phyloP scores from a whole-genome alignment of 2,329 filamentous ascomycete genomes.

The Chaetomium olivaceum region DNA sequence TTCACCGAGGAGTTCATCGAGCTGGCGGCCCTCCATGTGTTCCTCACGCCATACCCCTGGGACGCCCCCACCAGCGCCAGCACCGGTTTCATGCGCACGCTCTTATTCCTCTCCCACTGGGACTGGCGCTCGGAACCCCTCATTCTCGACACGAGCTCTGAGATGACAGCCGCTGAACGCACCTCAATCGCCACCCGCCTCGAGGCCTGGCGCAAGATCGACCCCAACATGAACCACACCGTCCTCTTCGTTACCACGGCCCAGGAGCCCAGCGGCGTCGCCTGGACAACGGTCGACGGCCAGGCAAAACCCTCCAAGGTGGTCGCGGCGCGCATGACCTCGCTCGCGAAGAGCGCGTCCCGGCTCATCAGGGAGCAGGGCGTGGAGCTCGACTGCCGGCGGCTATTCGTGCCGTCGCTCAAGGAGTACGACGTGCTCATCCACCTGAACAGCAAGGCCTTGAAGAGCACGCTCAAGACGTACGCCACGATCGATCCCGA shows the following conservation, averaged over 20 bases:
- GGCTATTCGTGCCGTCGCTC: constrained; percentile 72
- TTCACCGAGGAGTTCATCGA: constrained; percentile 81
- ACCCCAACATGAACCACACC: constrained; percentile 82
- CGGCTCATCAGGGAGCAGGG: constrained; percentile 58
- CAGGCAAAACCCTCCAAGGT: constrained; percentile 67
- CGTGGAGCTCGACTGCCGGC: constrained; percentile 48
- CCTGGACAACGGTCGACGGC: constrained; percentile 70
- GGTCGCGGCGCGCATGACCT: constrained; percentile 79
- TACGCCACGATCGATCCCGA: constrained; percentile 38
- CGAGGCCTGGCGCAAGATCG: constrained; percentile 81
- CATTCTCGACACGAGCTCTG: constrained; percentile 71
- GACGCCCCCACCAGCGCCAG: constrained; percentile 71
- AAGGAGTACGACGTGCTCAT: constrained; percentile 86
- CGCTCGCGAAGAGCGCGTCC: constrained; percentile 74
- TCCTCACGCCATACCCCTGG: constrained; percentile 82
- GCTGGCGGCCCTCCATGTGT: constrained; percentile 74
- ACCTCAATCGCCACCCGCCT: constrained; percentile 69
- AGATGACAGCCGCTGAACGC: constrained; percentile 62
- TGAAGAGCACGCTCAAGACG: constrained; percentile 44
- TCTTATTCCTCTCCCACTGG: constrained; percentile 81
- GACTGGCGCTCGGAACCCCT: constrained; percentile 87
- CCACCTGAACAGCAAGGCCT: constrained; percentile 60
- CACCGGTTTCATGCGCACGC: constrained; percentile 77
- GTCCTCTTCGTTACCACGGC: constrained; percentile 81
- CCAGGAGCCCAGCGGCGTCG: constrained; percentile 73